Evolutionary conservation across 2,329 filamentous ascomycete species (phyloP), one percentile per base, ranked within the genome.

Genomic region (Nothomitra cinnamomea): DNA sequence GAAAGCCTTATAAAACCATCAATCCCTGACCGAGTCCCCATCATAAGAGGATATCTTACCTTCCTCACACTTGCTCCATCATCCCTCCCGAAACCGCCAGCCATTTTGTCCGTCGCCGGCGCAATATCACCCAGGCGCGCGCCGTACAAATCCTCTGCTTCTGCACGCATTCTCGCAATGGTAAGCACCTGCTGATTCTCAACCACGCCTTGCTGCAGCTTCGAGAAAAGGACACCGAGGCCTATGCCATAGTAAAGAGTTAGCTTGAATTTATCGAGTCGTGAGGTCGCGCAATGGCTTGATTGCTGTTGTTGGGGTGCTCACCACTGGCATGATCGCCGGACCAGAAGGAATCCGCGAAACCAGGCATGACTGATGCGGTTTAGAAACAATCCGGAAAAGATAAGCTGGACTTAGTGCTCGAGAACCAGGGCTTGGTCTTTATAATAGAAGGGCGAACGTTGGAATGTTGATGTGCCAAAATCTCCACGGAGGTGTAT

Each of bases 261-360:
- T 50, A 52, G 45, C 40, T 48, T 50, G 35, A 36, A 55, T 55
- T 41, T 52, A 50, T 50, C 47, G 53, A 48, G n/a, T 28, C 10
- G 19, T 3, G 22, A 24, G 5, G 17, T 10, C 13, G 28, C 35
- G 22, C 21, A 41, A 15, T 15, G 6, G 41, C 42, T 15, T 25
- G 17, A 10, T 32, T 17, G 54, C 38, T 21, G n/a, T 5, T 51
- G 22, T 3, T 19, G 24, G 48, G 53, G 40, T 56, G 64, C 77
- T 67, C 72, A 85, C 85, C 89, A 74, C 86, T 88, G 66, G 90
- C 90, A 76, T 96, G 96, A 77, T 98, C 92, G 66, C 80, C 80
- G 57, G 92, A 95, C 92, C 92, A 98, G 72, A 98, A 96, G 51
- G 89, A 95, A 71, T 90, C 87, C 61, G 88, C 82, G 70, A 98